Conservation (phyloP, 139 green algal genomes). For the Coelastrella sp. region DNA sequence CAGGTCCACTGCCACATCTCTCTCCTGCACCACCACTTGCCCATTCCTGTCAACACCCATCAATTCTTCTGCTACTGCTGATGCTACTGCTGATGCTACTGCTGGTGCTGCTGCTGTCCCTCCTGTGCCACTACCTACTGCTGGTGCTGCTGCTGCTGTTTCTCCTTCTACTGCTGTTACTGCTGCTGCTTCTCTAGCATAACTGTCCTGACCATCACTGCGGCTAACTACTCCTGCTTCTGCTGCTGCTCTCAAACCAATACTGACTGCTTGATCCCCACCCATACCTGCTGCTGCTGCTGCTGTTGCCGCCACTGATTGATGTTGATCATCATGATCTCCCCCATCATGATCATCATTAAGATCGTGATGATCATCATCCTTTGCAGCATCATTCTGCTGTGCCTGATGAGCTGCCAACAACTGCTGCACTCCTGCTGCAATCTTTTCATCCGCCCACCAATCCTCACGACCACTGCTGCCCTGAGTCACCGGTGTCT, state of each 20-base stretch:
- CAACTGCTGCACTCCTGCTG: not conserved
- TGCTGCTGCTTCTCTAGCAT: not conserved
- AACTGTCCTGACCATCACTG: not conserved
- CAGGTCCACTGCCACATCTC: not conserved
- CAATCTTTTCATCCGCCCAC: slow-evolving; percentile 18
- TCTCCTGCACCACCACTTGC: not conserved
- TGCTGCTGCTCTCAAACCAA: not conserved
- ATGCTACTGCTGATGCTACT: not conserved
- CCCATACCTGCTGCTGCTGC: not conserved
- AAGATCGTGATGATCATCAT: not conserved
- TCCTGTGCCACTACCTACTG: not conserved
- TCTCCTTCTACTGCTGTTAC: not conserved
- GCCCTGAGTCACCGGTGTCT: not conserved
- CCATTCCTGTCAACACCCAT: not conserved
- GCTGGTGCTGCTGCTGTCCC: not conserved
- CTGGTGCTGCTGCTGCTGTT: not conserved
- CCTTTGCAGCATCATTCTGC: not conserved
- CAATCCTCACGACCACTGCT: not conserved
- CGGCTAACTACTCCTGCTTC: not conserved
- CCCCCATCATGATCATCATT: not conserved
- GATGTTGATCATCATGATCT: not conserved
- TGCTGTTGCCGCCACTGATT: not conserved
- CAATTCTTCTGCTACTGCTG: not conserved
- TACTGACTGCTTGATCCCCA: not conserved
- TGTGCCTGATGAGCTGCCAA: not conserved